Evolutionary conservation across 2,329 filamentous ascomycete genomes (phyloP), one percentile per base, ranked within the genome.

Genomic region (Chaetothyriales sp.): DNA sequence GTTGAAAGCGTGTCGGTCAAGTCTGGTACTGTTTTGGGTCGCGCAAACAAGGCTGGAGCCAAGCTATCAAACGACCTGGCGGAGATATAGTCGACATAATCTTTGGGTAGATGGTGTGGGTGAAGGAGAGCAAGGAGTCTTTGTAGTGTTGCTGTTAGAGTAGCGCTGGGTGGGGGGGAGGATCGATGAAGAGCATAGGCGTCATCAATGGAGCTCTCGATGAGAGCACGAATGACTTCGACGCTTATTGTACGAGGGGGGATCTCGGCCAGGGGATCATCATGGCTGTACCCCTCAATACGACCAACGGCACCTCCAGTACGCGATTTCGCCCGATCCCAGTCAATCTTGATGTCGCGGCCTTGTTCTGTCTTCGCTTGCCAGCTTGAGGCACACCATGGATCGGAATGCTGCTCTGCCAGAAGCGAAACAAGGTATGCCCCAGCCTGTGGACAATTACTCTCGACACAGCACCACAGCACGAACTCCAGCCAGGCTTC

Each of bases 221-320:
- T 64, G 43, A 79, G 70, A 5, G 75, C 73, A 48, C 71, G 66
- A 22, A 80, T 69, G 9, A 81, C 70, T 62, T 82, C 79, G 43
- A 69, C 68, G 58, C 77, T 80, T 57, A 82, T 71, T 0, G 74
- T 79, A 47, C 68, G 63, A 43, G 55, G 53, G 2, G 66, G 69
- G 32, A 71, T 64, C n/a, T 69, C 68, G 26, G 65, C 60, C 53
- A 70, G 68, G 2, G 64, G 55, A 22, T 59, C 49, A 18, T 57
- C 56, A 4, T 26, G 9, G 28, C 55, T 53, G 46, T 56, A 58
- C 15, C 47, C 53, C 49, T 57, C 56, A 19, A 51, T 49, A 18
- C 51, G 46, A 43, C 53, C 52, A 26, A 55, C 50, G 3, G 54
- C 42, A 5, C 52, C 52, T 12, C 54, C 53, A 36, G 46, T 46